Evolutionary conservation across 1,284 basidiomycete genomes (phyloP), one percentile per base, ranked within the genome.

Genomic region (Schizopora paradoxa): DNA sequence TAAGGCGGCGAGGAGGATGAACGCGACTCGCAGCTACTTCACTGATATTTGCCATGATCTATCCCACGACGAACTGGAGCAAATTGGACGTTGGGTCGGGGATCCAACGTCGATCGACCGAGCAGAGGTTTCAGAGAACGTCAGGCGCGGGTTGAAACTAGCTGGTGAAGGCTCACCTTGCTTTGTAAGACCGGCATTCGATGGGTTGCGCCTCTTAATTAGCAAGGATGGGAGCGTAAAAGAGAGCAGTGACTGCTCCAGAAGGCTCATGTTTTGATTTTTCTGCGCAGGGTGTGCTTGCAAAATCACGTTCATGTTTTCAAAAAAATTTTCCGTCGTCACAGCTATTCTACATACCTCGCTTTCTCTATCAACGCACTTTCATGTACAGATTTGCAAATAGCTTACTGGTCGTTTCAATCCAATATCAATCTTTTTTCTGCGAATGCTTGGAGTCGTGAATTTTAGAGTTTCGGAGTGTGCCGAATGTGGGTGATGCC

Each of bases 171-270:
- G 74, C 13, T 56, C 69, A 45, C 52, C 56, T 1, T 58, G 73
- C 8, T 87, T 82, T 82, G 57, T 85, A 3, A 66, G 83, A 28
- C 84, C 84, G 13, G 79, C 79, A n/a, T 77, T 77, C 57, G 83
- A 86, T 56, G 85, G 83, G 2, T 60, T 87, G 48, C 67, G 73
- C 26, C 65, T 86, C 5, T 62, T 68, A 26, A 58, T 82, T 10
- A 60, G 60, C 16, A 54, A 52, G 13, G 61, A 67, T 35, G 70
- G 68, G 7, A 52, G 48, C n/a, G 69, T 79, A 18, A 56, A 56
- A 39, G 79, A 82, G 45, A 71, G 71, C 10, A 19, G 19, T 3
- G 11, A n/a, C n/a, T n/a, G n/a, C n/a, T n/a, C n/a, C n/a, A n/a
- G n/a, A n/a, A n/a, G n/a, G n/a, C n/a, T n/a, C n/a, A n/a, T n/a